These are phyloP conservation scores for Cutaneotrichosporon sp. DNA, from an alignment of 1,284 basidiomycete genomes.

Conservation along the genomic window DNA sequence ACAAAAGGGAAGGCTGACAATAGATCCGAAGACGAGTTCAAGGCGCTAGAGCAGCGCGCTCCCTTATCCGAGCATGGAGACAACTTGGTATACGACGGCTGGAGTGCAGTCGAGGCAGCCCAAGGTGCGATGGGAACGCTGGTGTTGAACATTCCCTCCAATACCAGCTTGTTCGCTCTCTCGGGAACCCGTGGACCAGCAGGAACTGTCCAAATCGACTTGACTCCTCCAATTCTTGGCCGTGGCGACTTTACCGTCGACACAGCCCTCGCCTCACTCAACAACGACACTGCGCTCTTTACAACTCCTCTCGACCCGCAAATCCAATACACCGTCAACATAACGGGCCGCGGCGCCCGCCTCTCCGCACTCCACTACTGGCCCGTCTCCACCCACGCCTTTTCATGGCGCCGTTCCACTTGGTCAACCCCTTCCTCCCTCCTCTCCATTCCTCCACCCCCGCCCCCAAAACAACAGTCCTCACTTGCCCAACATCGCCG, in stretches of 20 bases:
- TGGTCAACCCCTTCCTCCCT: background rate
- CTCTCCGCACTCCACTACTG: constrained; percentile 1
- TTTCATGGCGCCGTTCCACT: background rate
- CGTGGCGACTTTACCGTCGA: background rate
- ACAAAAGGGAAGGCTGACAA: background rate
- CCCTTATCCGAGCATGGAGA: background rate
- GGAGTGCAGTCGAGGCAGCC: background rate
- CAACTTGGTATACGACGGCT: background rate
- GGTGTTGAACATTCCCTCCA: background rate
- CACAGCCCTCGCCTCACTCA: background rate
- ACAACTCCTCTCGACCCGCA: background rate
- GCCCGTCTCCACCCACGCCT: background rate
- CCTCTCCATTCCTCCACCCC: background rate
- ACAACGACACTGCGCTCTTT: background rate
- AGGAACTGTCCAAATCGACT: background rate
- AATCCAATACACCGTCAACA: background rate
- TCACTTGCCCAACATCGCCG: background rate
- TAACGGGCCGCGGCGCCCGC: background rate
- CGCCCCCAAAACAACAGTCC: background rate
- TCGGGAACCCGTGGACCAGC: background rate
- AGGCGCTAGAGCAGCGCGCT: constrained; percentile 2
- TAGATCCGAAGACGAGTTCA: background rate
- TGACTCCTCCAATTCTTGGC: background rate
- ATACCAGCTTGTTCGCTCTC: background rate
- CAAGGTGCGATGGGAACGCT: background rate